Base-by-base conservation (phyloP, 495 filamentous ascomycete genomes). In the Tricharina praecox region DNA sequence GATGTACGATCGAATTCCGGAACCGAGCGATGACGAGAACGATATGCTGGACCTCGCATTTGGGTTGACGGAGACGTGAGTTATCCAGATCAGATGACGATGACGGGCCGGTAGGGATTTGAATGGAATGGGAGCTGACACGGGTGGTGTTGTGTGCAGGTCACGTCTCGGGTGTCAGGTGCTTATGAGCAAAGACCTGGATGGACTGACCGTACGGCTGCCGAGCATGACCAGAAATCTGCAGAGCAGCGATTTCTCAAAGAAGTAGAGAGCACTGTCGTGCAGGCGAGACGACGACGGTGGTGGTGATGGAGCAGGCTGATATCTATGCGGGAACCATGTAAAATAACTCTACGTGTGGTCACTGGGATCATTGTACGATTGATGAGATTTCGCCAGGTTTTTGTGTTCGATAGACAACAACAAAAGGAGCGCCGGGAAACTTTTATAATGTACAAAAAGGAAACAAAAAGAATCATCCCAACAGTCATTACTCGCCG, bases 31-130 rank as follows among this genome's bases (percentile, higher is more conserved):
- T 62, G 92, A 97, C 62, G 90, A 97, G 73, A 96, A 96, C 63
- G 90, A 97, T 66, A 97, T 97, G 90, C 68, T 97, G 55, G 90
- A 97, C 62, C 63, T 96, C 50, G 90, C 90, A 0, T 97, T 97
- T 63, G 90, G 90, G 0, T 59, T 96, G 55, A 95, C 87, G 4
- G 90, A 97, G 68, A 97, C 92, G 38, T 61, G 26, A 34, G 58
- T 35, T 16, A 1, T 18, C 30, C 44, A 16, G 36, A n/a, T n/a
- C n/a, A n/a, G n/a, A n/a, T n/a, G n/a, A n/a, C n/a, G 36, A 5
- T 16, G n/a, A 15, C 8, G 15, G 26, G 23, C 3, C 9, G 10
- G 26, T 30, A 24, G 23, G 35, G 1, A 24, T 46, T 30, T 5
- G 25, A 26, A 34, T 23, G 11, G 43, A 15, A 9, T 20, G 30